These are phyloP conservation scores for Chytriomyces sp. DNA, from an alignment of 192 early-diverging fungal genomes.

Conservation along the genomic window DNA sequence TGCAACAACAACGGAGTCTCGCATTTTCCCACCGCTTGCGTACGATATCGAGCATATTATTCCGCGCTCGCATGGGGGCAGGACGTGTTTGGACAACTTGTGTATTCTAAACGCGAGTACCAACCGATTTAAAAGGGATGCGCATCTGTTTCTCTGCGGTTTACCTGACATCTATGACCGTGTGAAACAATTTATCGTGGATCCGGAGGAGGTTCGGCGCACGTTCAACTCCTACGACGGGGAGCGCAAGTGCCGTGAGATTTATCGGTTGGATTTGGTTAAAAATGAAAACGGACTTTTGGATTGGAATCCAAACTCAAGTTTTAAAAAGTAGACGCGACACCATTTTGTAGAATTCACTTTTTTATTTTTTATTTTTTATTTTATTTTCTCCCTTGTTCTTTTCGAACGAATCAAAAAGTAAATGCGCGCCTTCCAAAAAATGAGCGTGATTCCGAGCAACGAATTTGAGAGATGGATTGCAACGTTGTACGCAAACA, in stretches of 20 bases:
- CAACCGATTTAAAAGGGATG: conserved; percentile 22
- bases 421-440: background rate
- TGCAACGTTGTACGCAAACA: background rate
- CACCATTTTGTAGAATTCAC: too few relatives aligned
- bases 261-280: conserved; percentile 1
- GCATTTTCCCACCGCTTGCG: background rate
- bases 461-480: conserved; percentile 15
- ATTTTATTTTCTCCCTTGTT: too few relatives aligned
- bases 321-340: too few relatives aligned
- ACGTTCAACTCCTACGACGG: conserved; percentile 5
- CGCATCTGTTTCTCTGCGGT: conserved; percentile 13
- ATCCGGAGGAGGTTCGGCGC: background rate
- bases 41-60: conserved; percentile 22
- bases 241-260: background rate
- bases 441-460: background rate
- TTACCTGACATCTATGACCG: background rate
- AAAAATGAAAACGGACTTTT: background rate
- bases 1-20: background rate
- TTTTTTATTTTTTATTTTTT: too few relatives aligned
- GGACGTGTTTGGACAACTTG: background rate
- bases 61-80: conserved; percentile 13
- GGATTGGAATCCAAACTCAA: background rate
- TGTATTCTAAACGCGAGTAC: conserved; percentile 8
- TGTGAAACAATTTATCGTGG: background rate
- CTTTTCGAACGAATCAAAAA: too few relatives aligned